Conservation (phyloP, 129 eudicot genomes). For the Oenanthe sinensis region DNA sequence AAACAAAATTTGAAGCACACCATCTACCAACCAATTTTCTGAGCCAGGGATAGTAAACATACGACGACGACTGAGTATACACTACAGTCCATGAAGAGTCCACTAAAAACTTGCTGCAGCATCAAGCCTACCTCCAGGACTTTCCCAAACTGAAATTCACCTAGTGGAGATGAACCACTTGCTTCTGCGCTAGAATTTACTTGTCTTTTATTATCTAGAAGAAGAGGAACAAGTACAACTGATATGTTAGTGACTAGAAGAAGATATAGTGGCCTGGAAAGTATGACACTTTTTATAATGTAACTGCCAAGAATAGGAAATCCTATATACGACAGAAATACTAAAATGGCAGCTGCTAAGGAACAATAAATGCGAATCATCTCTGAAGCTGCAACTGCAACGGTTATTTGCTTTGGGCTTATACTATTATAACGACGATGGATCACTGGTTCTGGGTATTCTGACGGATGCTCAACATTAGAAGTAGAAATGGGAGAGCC, state of each 20-base stretch:
- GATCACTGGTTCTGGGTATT: constrained; percentile 8
- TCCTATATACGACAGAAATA: constrained; percentile 46
- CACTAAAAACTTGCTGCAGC: constrained; percentile 45
- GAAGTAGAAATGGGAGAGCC: constrained; percentile 2
- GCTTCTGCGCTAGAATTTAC: constrained; percentile 7
- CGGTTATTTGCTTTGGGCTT: constrained; percentile 34
- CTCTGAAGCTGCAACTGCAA: constrained; percentile 51
- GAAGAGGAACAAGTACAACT: constrained; percentile 35
- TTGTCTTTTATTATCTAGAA: constrained; percentile 27
- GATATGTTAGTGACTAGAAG: constrained; percentile 64
- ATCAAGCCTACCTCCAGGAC: constrained; percentile 55
- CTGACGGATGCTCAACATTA: neutral
- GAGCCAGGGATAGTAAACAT: constrained; percentile 47
- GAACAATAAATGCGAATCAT: constrained; percentile 35
- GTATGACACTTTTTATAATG: constrained; percentile 26
- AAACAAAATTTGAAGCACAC: neutral
- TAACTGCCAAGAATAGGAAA: constrained; percentile 46
- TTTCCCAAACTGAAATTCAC: constrained; percentile 39
- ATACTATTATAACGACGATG: neutral
- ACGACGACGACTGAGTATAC: constrained; percentile 45
- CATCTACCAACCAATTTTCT: constrained; percentile 33
- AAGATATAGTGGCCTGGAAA: constrained; percentile 56
- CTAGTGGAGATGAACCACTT: constrained; percentile 12
- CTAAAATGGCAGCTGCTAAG: constrained; percentile 45
- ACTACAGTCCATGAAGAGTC: constrained; percentile 65